Evolutionary conservation across 2,329 filamentous ascomycete species (phyloP), one percentile per base, ranked within the genome.

Genomic region (Aspergillus neotritici): DNA sequence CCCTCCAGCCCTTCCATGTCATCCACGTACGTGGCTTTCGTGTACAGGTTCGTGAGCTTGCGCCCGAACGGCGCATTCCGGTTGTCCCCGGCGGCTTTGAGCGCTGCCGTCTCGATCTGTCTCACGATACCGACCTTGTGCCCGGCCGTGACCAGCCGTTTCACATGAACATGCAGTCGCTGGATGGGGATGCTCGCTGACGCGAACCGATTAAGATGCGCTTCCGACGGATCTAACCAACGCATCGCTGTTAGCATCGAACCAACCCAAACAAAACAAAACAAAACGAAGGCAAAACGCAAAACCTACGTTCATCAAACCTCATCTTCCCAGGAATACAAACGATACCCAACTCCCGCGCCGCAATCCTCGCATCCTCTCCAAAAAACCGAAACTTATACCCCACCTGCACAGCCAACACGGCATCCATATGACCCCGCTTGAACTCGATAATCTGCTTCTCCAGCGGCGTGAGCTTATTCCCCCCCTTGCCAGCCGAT

Each of bases 311-410:
- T 62, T 97, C 91, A 61, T 98, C 91, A 59, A 90, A 98, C 59
- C 91, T 79, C 65, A 91, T 82, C 61, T 96, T 97, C 30, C 93
- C 93, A 0, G 93, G 91, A 55, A 98, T 96, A 64, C 93, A 98
- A 31, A 98, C 86, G 54, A 98, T 96, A 47, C 88, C 86, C 37
- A 98, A 74, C 63, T 91, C 88, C 64, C 91, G 94, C 10, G 90
- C 87, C 4, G 91, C 93, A 41, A 82, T 79, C 41, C 89, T 80
- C 7, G 93, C 93, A 70, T 98, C 93, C 58, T 97, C 91, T 9
- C 93, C 93, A 61, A 95, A 95, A 71, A 98, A 95, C 29, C 86
- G 83, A 68, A 94, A 98, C 64, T 98, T 98, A 71, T 98, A 98
- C 39, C 93, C 93, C 7, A 97, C 93, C 64, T 98, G 91, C 40